These are phyloP conservation scores for Salvia sclarea DNA, from an alignment of 305 asterid species.

Conservation along the genomic window DNA sequence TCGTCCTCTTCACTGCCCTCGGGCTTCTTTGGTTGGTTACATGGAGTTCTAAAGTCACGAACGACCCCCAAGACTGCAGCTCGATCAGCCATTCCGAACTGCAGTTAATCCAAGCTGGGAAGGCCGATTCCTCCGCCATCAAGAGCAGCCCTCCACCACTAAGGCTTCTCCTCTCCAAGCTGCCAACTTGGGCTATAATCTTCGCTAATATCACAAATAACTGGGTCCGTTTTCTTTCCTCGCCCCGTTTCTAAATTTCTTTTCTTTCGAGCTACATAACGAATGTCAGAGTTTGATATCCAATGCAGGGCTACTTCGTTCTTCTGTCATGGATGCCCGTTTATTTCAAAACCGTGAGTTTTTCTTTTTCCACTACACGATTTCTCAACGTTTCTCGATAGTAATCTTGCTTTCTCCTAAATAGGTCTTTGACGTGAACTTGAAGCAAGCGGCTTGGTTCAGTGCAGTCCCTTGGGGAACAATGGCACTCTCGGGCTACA, in stretches of 20 bases:
- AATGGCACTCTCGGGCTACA: slow-evolving; percentile 92
- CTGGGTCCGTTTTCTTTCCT: slow-evolving; percentile 54
- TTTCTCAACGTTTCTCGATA: neutral
- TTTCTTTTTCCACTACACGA: neutral
- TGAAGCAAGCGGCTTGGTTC: slow-evolving; percentile 98
- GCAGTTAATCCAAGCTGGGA: slow-evolving; percentile 80
- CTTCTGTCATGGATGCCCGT: slow-evolving; percentile 99
- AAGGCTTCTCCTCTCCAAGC: slow-evolving; percentile 63
- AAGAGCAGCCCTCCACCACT: slow-evolving; percentile 71
- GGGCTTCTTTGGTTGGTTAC: slow-evolving; percentile 80
- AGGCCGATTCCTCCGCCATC: slow-evolving; percentile 44
- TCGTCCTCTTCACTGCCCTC: slow-evolving; percentile 74
- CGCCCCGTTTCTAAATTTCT: neutral
- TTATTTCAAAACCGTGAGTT: slow-evolving; percentile 83
- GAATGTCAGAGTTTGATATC: slow-evolving; percentile 12
- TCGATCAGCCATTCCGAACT: slow-evolving; percentile 63
- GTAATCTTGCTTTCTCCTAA: neutral
- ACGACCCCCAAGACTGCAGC: slow-evolving; percentile 72
- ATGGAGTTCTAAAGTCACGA: slow-evolving; percentile 57
- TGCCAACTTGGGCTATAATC: slow-evolving; percentile 92
- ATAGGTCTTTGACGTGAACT: slow-evolving; percentile 83
- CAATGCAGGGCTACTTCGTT: slow-evolving; percentile 92
- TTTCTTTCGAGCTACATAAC: neutral
- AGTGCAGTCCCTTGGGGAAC: slow-evolving; percentile 99
- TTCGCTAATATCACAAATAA: slow-evolving; percentile 82